phyloP scores from a whole-genome alignment of 1,284 basidiomycete genomes.

The Irpex sp. region DNA sequence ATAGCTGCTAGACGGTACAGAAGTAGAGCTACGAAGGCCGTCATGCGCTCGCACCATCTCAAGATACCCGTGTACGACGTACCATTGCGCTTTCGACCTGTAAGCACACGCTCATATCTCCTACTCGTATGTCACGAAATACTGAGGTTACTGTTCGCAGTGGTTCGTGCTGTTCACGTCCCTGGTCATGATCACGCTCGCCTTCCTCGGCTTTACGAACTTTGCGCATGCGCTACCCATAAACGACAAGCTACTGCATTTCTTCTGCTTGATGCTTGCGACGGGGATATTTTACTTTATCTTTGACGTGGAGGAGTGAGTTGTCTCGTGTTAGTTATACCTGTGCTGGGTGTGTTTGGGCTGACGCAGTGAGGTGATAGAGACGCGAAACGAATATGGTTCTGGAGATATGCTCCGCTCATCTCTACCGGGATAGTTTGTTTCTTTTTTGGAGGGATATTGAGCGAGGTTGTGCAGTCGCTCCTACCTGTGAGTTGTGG shows the following conservation, averaged over 20 bases:
- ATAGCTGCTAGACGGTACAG: slow-evolving; percentile 26
- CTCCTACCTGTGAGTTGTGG: slow-evolving; percentile 61
- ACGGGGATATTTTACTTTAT: slow-evolving; percentile 86
- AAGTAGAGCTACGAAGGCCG: slow-evolving; percentile 37
- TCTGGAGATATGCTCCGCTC: slow-evolving; percentile 78
- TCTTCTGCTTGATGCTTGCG: slow-evolving; percentile 75
- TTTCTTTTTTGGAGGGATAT: slow-evolving; percentile 75
- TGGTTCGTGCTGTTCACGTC: slow-evolving; percentile 73
- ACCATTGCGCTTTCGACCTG: slow-evolving; percentile 71
- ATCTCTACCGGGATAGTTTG: slow-evolving; percentile 69
- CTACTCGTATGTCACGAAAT: too few relatives aligned
- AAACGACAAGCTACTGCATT: slow-evolving; percentile 84
- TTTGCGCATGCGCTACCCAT: slow-evolving; percentile 61
- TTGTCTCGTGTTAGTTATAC: slow-evolving; percentile 8
- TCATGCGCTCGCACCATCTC: slow-evolving; percentile 56
- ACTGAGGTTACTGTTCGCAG: slow-evolving; percentile 31
- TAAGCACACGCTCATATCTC: too few relatives aligned
- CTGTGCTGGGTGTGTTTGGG: background rate
- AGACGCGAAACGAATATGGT: slow-evolving; percentile 72
- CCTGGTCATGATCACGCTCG: slow-evolving; percentile 61
- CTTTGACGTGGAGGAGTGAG: slow-evolving; percentile 83
- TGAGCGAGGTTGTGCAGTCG: slow-evolving; percentile 86
- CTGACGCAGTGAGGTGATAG: slow-evolving; percentile 30
- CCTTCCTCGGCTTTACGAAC: slow-evolving; percentile 73
- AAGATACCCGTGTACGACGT: slow-evolving; percentile 63